Conservation (phyloP, 805 yeast species). For the Starmerella tilneyi region DNA sequence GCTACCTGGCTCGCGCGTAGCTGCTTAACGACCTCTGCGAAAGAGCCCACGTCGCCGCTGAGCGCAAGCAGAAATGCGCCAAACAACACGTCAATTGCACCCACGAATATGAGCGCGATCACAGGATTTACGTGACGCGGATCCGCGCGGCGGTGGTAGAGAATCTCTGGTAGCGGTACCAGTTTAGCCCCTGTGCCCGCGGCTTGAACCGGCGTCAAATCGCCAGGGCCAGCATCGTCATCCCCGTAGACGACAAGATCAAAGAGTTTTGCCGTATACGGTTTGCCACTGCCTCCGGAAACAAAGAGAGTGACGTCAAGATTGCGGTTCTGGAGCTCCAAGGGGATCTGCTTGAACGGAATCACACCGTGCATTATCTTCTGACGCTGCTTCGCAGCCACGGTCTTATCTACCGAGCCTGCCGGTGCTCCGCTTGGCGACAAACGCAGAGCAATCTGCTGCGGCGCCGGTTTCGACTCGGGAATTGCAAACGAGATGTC, state of each 20-base stretch:
- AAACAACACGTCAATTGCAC: slow-evolving; percentile 36
- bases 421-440: slow-evolving; percentile 3
- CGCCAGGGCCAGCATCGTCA: slow-evolving; percentile 13
- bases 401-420: slow-evolving; percentile 12
- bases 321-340: slow-evolving; percentile 25
- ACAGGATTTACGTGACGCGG: slow-evolving; percentile 43
- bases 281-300: slow-evolving; percentile 27
- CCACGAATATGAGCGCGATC: slow-evolving; percentile 44
- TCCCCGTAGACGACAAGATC: slow-evolving; percentile 19
- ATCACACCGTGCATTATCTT: slow-evolving; percentile 28
- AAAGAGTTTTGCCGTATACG: slow-evolving; percentile 19
- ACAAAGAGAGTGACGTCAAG: slow-evolving; percentile 26
- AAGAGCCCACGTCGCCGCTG: slow-evolving; percentile 28
- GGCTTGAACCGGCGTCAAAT: slow-evolving; percentile 5
- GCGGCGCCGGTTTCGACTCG: slow-evolving; percentile 19
- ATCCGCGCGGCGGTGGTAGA: slow-evolving; percentile 49
- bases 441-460: slow-evolving; percentile 21
- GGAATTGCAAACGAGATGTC: slow-evolving; percentile 23
- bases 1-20: neutral
- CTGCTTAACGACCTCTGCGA: neutral
- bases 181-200: slow-evolving; percentile 13
- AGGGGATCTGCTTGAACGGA: slow-evolving; percentile 29
- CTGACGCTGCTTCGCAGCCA: slow-evolving; percentile 30
- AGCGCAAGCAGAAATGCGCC: slow-evolving; percentile 34
- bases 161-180: slow-evolving; percentile 50